Conservation (phyloP, 345 rosid genomes). For the Pistacia vera region DNA sequence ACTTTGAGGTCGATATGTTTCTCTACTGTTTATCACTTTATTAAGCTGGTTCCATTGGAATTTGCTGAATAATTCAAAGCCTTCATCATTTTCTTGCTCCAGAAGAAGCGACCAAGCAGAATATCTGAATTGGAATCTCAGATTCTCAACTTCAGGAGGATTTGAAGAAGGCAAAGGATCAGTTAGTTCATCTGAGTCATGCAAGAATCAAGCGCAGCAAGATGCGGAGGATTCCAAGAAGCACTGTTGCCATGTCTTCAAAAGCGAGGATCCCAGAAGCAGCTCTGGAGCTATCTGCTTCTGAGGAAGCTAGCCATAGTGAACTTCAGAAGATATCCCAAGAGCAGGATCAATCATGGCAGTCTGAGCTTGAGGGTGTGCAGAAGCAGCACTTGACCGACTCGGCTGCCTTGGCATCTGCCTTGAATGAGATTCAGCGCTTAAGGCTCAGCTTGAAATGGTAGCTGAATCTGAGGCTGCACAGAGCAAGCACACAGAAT, state of each 20-base stretch:
- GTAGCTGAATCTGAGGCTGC: constrained; percentile 63
- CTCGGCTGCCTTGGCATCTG: constrained; percentile 56
- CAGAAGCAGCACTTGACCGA: constrained; percentile 59
- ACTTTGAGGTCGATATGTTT: not conserved
- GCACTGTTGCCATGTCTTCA: constrained; percentile 53
- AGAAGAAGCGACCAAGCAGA: constrained; percentile 92
- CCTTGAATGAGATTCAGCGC: constrained; percentile 74
- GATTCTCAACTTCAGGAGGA: constrained; percentile 81
- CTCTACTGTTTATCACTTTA: not conserved
- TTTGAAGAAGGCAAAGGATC: constrained; percentile 79
- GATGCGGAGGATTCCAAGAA: constrained; percentile 80
- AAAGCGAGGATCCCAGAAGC: constrained; percentile 62
- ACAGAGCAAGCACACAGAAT: constrained; percentile 54
- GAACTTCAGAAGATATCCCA: constrained; percentile 50
- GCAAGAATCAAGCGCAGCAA: constrained; percentile 73
- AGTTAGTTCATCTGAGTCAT: constrained; percentile 64
- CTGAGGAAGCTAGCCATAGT: constrained; percentile 44
- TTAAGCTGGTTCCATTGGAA: not conserved
- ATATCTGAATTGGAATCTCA: constrained; percentile 78
- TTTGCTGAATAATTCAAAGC: constrained; percentile 8
- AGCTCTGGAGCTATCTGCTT: constrained; percentile 50
- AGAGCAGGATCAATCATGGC: constrained; percentile 50
- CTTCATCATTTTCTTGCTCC: constrained; percentile 24
- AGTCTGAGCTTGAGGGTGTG: constrained; percentile 55
- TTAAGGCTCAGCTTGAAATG: constrained; percentile 65